phyloP scores from a whole-genome alignment of 1,284 basidiomycete species.

The Heterobasidion irregulare region DNA sequence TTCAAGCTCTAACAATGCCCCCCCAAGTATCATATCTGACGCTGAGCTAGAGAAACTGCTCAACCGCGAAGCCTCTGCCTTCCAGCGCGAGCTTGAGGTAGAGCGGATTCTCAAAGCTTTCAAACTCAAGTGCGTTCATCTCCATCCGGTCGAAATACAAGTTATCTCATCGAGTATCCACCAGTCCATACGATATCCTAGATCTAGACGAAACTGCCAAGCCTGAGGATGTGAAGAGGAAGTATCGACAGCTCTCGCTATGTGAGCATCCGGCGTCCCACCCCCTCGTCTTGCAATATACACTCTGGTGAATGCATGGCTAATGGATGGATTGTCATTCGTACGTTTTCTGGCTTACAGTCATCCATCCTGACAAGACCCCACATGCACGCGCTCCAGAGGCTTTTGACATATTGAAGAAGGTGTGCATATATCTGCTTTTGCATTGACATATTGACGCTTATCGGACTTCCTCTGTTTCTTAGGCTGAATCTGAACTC shows the following conservation, averaged over 20 bases:
- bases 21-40: conserved; percentile 18
- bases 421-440: conserved; percentile 35
- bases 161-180: no score
- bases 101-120: conserved; percentile 79
- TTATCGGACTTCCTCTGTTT: not conserved
- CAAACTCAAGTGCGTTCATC: conserved; percentile 60
- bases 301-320: conserved; percentile 3
- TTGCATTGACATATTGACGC: no score
- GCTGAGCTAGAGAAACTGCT: conserved; percentile 67
- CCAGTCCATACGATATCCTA: conserved; percentile 72
- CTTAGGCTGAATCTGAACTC: conserved; percentile 72
- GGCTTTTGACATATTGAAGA: conserved; percentile 79
- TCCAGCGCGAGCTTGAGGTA: conserved; percentile 78
- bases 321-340: conserved; percentile 10
- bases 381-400: conserved; percentile 72
- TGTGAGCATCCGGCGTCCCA: conserved; percentile 39
- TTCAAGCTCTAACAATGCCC: not conserved
- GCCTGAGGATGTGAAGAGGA: conserved; percentile 70
- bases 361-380: conserved; percentile 84
- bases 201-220: conserved; percentile 57
- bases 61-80: conserved; percentile 71
- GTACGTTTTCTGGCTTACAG: conserved; percentile 43
- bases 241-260: conserved; percentile 73
- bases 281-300: conserved; percentile 1
- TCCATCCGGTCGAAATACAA: not conserved